Conservation (phyloP, 306 rosid genomes). For the Pyrus pyrifolia region DNA sequence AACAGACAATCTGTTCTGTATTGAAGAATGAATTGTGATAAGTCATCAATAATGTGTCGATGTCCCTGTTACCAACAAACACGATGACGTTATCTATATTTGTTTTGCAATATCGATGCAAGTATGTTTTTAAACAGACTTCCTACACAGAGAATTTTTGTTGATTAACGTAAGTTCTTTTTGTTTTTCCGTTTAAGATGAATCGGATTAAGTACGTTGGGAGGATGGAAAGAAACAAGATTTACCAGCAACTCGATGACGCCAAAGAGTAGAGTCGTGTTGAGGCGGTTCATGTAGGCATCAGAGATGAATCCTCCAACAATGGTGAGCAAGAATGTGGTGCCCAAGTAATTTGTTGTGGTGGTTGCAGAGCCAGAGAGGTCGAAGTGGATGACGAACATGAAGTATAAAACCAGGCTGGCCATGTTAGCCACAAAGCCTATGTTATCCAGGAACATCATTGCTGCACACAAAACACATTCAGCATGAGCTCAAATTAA, state of each 20-base stretch:
- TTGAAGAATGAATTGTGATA: no score
- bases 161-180: no score
- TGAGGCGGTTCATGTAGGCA: constrained; percentile 43
- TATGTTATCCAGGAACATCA: constrained; percentile 35
- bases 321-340: constrained; percentile 38
- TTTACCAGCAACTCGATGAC: constrained; percentile 37
- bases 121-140: no score
- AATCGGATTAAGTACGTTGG: not conserved
- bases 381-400: constrained; percentile 30
- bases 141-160: no score
- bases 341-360: constrained; percentile 48
- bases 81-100: no score
- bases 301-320: constrained; percentile 63
- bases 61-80: no score
- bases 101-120: no score
- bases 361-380: constrained; percentile 37
- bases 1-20: no score
- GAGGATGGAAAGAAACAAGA: not conserved
- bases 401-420: constrained; percentile 47
- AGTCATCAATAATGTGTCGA: no score
- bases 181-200: not conserved
- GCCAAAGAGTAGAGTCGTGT: constrained; percentile 49
- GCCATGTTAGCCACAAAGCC: constrained; percentile 62
- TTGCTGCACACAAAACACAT: constrained; percentile 1
- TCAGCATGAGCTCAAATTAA: not conserved